Conservation (phyloP, 805 yeast species). For the Metschnikowia shivogae region DNA sequence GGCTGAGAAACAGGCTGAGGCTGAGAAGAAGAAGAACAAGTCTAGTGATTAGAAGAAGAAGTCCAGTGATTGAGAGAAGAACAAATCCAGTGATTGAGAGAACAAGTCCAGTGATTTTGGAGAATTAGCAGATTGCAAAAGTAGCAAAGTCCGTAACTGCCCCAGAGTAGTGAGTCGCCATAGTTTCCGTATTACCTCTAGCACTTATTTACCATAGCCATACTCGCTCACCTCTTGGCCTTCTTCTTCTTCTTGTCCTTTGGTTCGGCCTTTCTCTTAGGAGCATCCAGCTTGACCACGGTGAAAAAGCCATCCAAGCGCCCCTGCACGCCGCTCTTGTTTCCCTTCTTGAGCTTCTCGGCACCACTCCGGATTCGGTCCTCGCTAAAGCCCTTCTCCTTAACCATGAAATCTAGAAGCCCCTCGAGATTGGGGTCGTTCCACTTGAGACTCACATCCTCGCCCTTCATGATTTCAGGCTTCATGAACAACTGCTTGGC, state of each 20-base stretch:
- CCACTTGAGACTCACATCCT: slow-evolving; percentile 76
- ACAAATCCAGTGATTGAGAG: slow-evolving; percentile 30
- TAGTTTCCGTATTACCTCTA: too few species aligned
- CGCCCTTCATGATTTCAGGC: slow-evolving; percentile 72
- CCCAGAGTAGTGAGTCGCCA: too few species aligned
- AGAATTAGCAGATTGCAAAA: too few species aligned
- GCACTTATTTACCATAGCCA: not conserved
- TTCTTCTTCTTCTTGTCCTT: slow-evolving; percentile 31
- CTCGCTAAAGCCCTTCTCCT: slow-evolving; percentile 86
- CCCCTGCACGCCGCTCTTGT: slow-evolving; percentile 84
- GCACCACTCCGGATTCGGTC: slow-evolving; percentile 88
- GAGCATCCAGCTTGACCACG: slow-evolving; percentile 45
- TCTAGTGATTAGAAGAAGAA: slow-evolving; percentile 29
- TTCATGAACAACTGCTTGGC: slow-evolving; percentile 78
- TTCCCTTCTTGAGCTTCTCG: slow-evolving; percentile 75
- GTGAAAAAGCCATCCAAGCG: slow-evolving; percentile 89
- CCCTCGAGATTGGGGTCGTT: slow-evolving; percentile 82
- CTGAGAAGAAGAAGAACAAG: slow-evolving; percentile 58
- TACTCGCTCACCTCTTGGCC: slow-evolving; percentile 9
- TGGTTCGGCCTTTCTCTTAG: slow-evolving; percentile 33
- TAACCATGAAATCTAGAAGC: slow-evolving; percentile 75
- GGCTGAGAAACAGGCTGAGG: slow-evolving; percentile 80
- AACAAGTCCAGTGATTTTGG: slow-evolving; percentile 28
- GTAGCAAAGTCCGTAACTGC: too few species aligned
- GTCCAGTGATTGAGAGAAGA: slow-evolving; percentile 28